Evolutionary conservation across 192 early-diverging fungal genomes (phyloP), one percentile per base, ranked within the genome.

Genomic region (Glomus cerebriforme): DNA sequence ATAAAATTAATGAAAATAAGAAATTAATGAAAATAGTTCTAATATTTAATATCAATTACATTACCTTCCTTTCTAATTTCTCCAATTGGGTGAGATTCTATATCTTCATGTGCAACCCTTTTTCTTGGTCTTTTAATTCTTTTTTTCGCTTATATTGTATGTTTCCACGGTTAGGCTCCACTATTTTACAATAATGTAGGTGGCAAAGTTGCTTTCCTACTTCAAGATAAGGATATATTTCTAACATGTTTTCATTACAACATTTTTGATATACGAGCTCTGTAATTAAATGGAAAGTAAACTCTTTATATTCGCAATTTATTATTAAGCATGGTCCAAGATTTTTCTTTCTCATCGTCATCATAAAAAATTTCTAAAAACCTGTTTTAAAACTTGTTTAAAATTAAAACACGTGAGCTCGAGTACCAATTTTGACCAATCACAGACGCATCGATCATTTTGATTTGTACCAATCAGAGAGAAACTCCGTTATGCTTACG

Each of bases 181-280:
- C 35, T 67, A 67, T 5, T 2, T 67, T 37, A 13, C 32, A 67
- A 37, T 67, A 67, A 37, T 68, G 66, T 32, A n/a, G 22, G 17
- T 68, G 66, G 15, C 66, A 68, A 34, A 68, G 66, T 39, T 68
- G 31, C 17, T 39, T 68, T 34, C 34, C 66, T 17, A 68, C 34
- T 17, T 68, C 35, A 68, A 68, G 34, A 22, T 68, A 68, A 68
- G 66, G 32, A 39, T 68, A 68, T 32, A 17, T 17, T 34, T 68
- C 17, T 68, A 68, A 24, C 32, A 32, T 68, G 12, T 68, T 26
- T 19, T 68, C 29, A 12, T 34, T 39, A 34, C 22, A 32, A 10
- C 34, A 68, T 68, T 68, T 68, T n/a, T 34, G 15, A 63, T 68
- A 68, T 8, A 6, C 34, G 13, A 67, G 32, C 9, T 31, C 65